phyloP scores from a whole-genome alignment of 768 basidiomycete species.

The Kwoniella europaea region DNA sequence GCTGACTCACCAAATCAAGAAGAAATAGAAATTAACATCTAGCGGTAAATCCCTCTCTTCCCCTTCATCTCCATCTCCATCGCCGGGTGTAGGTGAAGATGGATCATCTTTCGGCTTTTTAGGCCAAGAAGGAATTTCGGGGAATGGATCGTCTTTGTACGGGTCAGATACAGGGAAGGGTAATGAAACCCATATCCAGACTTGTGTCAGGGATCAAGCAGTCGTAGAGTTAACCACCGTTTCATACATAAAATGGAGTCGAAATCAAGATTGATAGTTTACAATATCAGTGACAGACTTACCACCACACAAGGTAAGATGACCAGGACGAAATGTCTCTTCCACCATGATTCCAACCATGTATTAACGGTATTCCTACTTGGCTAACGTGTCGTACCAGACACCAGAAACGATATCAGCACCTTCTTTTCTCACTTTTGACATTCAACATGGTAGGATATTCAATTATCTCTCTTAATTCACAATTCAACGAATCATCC shows the following conservation, averaged over 20 bases:
- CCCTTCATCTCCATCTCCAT: constrained; percentile 17
- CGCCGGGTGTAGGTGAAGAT: not conserved
- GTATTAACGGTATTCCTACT: constrained; percentile 54
- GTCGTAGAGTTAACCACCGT: not conserved
- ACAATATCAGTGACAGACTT: constrained; percentile 20
- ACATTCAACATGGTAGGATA: too few species aligned
- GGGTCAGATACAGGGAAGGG: constrained; percentile 60
- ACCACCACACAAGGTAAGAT: constrained; percentile 59
- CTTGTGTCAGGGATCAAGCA: constrained; percentile 26
- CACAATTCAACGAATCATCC: too few species aligned
- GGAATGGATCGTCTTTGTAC: constrained; percentile 55
- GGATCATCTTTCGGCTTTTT: constrained; percentile 26
- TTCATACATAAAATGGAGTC: not conserved
- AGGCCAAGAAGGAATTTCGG: constrained; percentile 51
- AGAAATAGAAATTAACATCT: constrained; percentile 61
- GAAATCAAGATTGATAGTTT: not conserved
- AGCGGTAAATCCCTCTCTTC: constrained; percentile 46
- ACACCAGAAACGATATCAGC: not conserved
- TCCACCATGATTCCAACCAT: constrained; percentile 59
- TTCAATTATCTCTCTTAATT: too few species aligned
- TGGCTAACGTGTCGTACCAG: constrained; percentile 41
- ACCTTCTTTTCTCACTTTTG: too few species aligned
- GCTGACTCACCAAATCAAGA: constrained; percentile 58
- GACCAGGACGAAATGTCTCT: constrained; percentile 58
- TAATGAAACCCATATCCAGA: constrained; percentile 60